These are phyloP conservation scores for Chlorella variabilis DNA, from an alignment of 163 green algal genomes.

Conservation along the genomic window DNA sequence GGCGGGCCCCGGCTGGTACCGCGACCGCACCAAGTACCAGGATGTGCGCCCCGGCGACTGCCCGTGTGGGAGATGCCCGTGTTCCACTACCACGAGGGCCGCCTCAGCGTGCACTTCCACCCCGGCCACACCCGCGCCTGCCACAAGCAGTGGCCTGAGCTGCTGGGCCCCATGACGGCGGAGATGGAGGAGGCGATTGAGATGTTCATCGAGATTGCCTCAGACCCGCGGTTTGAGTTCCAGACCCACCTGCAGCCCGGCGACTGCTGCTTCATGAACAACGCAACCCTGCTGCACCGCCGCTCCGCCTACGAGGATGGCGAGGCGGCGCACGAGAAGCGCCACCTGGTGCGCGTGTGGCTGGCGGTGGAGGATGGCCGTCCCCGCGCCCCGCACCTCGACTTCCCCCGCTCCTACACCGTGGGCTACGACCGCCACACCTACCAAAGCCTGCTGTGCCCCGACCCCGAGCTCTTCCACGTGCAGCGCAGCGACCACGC, in stretches of 20 bases:
- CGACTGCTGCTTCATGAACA: not conserved
- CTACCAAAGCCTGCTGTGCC: not conserved
- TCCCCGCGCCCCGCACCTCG: not conserved
- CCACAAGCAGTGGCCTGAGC: not conserved
- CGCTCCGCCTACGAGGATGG: not conserved
- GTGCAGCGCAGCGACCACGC: not conserved
- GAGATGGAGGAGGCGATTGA: not conserved
- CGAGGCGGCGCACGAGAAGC: not conserved
- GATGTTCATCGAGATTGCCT: not conserved
- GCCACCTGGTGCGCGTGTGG: not conserved
- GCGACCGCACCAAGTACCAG: not conserved
- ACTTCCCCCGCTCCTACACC: constrained; percentile 6
- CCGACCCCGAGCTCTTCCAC: not conserved
- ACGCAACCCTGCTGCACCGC: not conserved
- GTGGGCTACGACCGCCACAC: not conserved
- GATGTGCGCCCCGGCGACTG: not conserved
- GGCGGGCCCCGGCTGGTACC: not conserved
- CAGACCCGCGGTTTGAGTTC: not conserved
- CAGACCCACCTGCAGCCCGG: not conserved
- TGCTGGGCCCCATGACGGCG: not conserved
- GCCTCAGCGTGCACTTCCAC: not conserved
- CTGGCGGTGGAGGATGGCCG: not conserved
- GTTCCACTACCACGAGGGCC: not conserved
- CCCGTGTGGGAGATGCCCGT: constrained; percentile 1
- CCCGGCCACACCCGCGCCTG: not conserved